Conservation (phyloP, 345 rosid species). For the Boechera divaricarpa region DNA sequence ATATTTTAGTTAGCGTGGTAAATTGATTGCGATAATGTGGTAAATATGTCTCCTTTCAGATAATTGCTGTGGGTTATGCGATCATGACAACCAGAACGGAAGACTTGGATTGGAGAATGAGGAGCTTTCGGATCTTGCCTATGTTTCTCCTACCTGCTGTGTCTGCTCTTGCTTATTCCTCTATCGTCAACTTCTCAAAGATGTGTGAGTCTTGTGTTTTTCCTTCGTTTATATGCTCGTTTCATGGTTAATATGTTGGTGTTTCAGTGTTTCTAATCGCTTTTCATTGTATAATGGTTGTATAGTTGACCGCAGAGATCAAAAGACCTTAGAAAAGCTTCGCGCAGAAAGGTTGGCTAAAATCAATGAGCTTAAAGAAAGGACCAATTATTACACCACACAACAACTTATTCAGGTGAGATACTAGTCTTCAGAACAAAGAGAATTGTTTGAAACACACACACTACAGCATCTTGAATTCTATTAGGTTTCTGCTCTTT, state of each 20-base stretch:
- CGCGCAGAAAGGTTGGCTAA: slow-evolving; percentile 88
- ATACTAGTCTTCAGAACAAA: slow-evolving; percentile 1
- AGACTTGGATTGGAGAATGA: slow-evolving; percentile 73
- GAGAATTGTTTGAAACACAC: not conserved
- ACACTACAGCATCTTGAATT: slow-evolving; percentile 9
- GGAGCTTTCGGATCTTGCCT: slow-evolving; percentile 68
- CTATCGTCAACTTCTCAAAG: slow-evolving; percentile 58
- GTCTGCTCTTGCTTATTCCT: slow-evolving; percentile 58
- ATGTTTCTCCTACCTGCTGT: slow-evolving; percentile 75
- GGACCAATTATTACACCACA: slow-evolving; percentile 86
- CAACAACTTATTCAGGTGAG: slow-evolving; percentile 95
- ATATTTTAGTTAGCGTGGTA: slow-evolving; percentile 9
- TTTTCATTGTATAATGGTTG: slow-evolving; percentile 19
- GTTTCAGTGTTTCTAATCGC: slow-evolving; percentile 5
- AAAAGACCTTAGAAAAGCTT: slow-evolving; percentile 77
- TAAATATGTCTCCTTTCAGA: slow-evolving; percentile 47
- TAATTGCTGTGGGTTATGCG: slow-evolving; percentile 73
- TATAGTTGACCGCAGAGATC: slow-evolving; percentile 84
- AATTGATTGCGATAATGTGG: not conserved
- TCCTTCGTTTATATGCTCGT: not conserved
- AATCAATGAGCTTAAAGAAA: slow-evolving; percentile 94
- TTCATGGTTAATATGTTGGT: not conserved
- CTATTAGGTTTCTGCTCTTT: slow-evolving; percentile 5
- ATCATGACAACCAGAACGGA: slow-evolving; percentile 62
- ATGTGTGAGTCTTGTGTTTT: slow-evolving; percentile 57